Conservation (phyloP, 176 grass and related monocot species). For the Oryza longistaminata region DNA sequence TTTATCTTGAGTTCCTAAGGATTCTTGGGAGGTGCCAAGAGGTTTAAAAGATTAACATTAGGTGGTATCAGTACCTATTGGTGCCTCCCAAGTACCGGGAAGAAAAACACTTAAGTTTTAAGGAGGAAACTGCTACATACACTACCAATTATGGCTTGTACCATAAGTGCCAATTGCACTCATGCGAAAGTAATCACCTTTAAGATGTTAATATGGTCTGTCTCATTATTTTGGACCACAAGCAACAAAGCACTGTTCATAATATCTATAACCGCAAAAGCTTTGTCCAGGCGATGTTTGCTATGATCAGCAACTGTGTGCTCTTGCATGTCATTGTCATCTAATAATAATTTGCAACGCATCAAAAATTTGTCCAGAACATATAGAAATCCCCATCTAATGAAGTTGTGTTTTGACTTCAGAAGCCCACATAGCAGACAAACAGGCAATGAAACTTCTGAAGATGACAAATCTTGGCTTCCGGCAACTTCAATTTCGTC, state of each 20-base stretch:
- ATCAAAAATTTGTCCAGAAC: slow-evolving; percentile 93
- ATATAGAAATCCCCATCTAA: slow-evolving; percentile 93
- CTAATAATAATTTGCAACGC: slow-evolving; percentile 95
- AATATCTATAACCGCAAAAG: slow-evolving; percentile 86
- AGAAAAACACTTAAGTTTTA: background rate
- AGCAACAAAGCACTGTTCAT: slow-evolving; percentile 90
- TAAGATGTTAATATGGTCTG: slow-evolving; percentile 95
- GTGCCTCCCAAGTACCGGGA: background rate
- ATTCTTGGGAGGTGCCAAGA: background rate
- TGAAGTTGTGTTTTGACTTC: slow-evolving; percentile 95
- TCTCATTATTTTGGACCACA: slow-evolving; percentile 90
- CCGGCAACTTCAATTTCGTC: slow-evolving; percentile 80
- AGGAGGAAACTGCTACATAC: slow-evolving; percentile 1
- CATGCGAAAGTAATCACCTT: slow-evolving; percentile 63
- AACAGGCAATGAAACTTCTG: slow-evolving; percentile 80
- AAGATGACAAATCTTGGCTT: slow-evolving; percentile 68
- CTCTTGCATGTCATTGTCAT: slow-evolving; percentile 82
- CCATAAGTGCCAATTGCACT: background rate
- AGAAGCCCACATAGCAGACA: slow-evolving; percentile 90
- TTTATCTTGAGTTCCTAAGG: background rate
- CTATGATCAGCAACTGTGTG: slow-evolving; percentile 30
- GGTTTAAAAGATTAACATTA: background rate
- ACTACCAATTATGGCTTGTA: slow-evolving; percentile 7
- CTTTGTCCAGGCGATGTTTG: slow-evolving; percentile 75
- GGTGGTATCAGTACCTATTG: background rate